phyloP scores from a whole-genome alignment of 2,329 filamentous ascomycete species.

The Colletotrichum sp. region DNA sequence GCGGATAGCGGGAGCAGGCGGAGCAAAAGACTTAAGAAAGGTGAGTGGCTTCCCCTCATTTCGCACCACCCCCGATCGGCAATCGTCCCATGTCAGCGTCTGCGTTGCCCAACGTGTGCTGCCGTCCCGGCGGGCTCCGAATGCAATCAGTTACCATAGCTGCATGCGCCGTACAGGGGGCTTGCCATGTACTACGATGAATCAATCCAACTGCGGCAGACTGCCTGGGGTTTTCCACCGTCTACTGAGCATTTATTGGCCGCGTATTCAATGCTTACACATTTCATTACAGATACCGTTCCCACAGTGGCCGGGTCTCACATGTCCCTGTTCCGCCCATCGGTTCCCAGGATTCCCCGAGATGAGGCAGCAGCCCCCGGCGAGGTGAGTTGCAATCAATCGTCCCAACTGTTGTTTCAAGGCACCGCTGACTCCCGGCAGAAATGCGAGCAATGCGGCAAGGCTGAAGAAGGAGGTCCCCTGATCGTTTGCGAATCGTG shows the following conservation, averaged over 20 bases:
- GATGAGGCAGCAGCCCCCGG: conserved; percentile 52
- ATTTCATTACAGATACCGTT: conserved; percentile 55
- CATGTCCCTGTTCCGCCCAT: conserved; percentile 91
- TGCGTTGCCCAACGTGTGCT: neutral
- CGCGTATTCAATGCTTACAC: conserved; percentile 14
- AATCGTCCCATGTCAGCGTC: conserved; percentile 1
- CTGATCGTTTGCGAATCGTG: conserved; percentile 90
- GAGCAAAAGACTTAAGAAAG: conserved; percentile 93
- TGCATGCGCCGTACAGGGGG: conserved; percentile 17
- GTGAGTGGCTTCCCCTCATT: conserved; percentile 1
- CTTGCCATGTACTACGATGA: conserved; percentile 21
- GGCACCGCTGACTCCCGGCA: conserved; percentile 35
- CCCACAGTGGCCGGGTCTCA: conserved; percentile 95
- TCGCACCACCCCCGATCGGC: neutral
- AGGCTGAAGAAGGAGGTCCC: conserved; percentile 71
- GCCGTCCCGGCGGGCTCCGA: neutral
- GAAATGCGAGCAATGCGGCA: conserved; percentile 88
- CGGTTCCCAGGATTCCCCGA: conserved; percentile 68
- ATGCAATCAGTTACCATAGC: neutral
- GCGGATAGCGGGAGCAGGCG: conserved; percentile 68
- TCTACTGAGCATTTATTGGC: neutral
- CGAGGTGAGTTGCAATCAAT: conserved; percentile 38
- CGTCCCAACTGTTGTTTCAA: neutral
- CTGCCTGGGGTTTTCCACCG: neutral
- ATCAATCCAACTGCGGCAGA: neutral